phyloP scores from a whole-genome alignment of 2,329 filamentous ascomycete species.

The Ophiostoma pallidulum region DNA sequence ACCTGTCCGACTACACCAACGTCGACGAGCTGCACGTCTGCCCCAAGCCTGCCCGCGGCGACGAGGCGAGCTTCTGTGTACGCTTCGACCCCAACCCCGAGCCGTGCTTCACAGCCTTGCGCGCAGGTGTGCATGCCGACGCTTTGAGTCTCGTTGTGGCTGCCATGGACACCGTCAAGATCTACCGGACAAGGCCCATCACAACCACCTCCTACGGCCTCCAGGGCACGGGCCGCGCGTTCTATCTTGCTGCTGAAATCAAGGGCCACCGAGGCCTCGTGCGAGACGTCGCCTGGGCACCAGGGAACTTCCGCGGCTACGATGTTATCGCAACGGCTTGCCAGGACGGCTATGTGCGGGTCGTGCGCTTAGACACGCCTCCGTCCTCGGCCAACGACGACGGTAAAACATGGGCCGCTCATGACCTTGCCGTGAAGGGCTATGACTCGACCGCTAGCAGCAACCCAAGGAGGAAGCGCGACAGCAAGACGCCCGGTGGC shows the following conservation, averaged over 20 bases:
- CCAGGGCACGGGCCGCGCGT: constrained; percentile 56
- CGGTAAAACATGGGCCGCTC: constrained; percentile 40
- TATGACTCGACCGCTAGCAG: constrained; percentile 36
- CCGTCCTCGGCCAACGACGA: constrained; percentile 35
- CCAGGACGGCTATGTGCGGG: constrained; percentile 80
- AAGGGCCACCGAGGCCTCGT: constrained; percentile 66
- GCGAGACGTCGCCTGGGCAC: constrained; percentile 84
- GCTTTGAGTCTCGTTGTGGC: constrained; percentile 75
- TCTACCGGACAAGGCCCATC: constrained; percentile 67
- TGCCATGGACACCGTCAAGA: constrained; percentile 69
- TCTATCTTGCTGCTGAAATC: constrained; percentile 76
- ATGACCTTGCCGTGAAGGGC: constrained; percentile 32
- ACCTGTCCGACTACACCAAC: constrained; percentile 63
- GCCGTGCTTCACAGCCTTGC: constrained; percentile 65
- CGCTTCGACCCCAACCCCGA: constrained; percentile 82
- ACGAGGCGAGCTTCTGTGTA: constrained; percentile 79
- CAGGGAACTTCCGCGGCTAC: constrained; percentile 80
- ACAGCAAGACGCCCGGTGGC: constrained; percentile 1
- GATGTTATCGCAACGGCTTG: constrained; percentile 87
- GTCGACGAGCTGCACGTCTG: constrained; percentile 71
- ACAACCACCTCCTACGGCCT: constrained; percentile 42
- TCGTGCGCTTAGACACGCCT: constrained; percentile 74
- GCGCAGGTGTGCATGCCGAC: constrained; percentile 72
- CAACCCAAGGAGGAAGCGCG: constrained; percentile 1
- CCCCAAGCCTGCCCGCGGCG: constrained; percentile 61